These are phyloP conservation scores for Colletotrichum liriopes DNA, from an alignment of 2,329 filamentous ascomycete species.

Conservation along the genomic window DNA sequence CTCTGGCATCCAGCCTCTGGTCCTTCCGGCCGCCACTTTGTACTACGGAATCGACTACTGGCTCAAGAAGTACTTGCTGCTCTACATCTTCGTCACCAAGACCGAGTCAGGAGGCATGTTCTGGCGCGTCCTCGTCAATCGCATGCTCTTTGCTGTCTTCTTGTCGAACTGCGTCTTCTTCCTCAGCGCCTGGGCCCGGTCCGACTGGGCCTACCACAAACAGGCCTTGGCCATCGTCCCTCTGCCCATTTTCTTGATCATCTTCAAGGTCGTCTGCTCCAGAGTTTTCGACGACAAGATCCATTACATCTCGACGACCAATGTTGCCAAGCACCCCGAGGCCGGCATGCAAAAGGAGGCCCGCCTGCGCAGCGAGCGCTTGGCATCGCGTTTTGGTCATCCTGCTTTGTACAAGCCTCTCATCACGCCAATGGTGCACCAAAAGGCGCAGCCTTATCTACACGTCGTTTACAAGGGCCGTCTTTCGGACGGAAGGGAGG, in stretches of 20 bases:
- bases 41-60: conserved; percentile 92
- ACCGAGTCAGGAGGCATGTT: conserved; percentile 94
- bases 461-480: conserved; percentile 90
- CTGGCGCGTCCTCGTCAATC: conserved; percentile 94
- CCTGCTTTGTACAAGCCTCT: conserved; percentile 91
- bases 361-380: conserved; percentile 74
- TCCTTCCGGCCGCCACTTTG: conserved; percentile 86
- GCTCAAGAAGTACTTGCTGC: conserved; percentile 94
- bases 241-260: conserved; percentile 82
- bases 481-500: conserved; percentile 76
- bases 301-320: conserved; percentile 82
- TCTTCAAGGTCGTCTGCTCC: conserved; percentile 90
- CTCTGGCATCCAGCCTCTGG: conserved; percentile 87
- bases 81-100: conserved; percentile 97
- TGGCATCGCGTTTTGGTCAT: conserved; percentile 87
- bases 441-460: conserved; percentile 88
- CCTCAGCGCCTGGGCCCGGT: conserved; percentile 80
- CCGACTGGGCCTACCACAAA: conserved; percentile 67
- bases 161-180: conserved; percentile 86
- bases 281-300: conserved; percentile 83
- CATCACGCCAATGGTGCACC: conserved; percentile 95
- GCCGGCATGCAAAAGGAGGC: conserved; percentile 65
- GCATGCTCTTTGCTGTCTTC: conserved; percentile 86
- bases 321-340: conserved; percentile 65
- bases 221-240: conserved; percentile 81